These are phyloP conservation scores for Dactylonectria macrodidyma DNA, from an alignment of 2,329 filamentous ascomycete genomes.

Conservation along the genomic window DNA sequence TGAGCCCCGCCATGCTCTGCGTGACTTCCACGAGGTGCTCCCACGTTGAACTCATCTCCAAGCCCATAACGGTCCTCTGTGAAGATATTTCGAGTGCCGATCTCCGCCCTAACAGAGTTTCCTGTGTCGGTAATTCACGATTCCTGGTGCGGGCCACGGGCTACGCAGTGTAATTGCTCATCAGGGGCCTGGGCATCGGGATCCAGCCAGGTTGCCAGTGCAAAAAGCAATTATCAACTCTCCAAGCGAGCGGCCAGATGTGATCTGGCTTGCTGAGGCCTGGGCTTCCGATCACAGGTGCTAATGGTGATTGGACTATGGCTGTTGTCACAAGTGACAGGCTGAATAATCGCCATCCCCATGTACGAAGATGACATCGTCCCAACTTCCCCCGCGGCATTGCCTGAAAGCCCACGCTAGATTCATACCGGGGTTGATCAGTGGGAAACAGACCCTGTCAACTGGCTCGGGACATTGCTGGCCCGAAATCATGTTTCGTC, in stretches of 20 bases:
- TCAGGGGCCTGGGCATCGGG: slow-evolving; percentile 8
- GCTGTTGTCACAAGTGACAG: slow-evolving; percentile 39
- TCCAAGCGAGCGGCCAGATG: slow-evolving; percentile 8
- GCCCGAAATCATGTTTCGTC: background rate
- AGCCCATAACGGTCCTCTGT: slow-evolving; percentile 5
- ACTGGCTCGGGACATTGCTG: background rate
- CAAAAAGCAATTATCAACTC: slow-evolving; percentile 24
- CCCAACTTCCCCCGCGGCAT: slow-evolving; percentile 12
- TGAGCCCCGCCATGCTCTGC: slow-evolving; percentile 18
- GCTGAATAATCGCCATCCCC: slow-evolving; percentile 27
- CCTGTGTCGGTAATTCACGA: slow-evolving; percentile 18
- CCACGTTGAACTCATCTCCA: slow-evolving; percentile 7
- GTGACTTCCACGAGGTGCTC: slow-evolving; percentile 19
- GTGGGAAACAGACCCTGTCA: background rate
- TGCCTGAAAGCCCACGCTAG: slow-evolving; percentile 2
- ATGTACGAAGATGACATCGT: slow-evolving; percentile 16
- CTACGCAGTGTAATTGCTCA: slow-evolving; percentile 20
- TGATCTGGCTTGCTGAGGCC: slow-evolving; percentile 22
- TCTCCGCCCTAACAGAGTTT: slow-evolving; percentile 19
- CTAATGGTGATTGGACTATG: slow-evolving; percentile 15
- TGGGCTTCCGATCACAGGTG: slow-evolving; percentile 8
- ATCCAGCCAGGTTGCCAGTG: slow-evolving; percentile 1
- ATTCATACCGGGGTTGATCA: slow-evolving; percentile 1
- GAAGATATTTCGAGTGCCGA: slow-evolving; percentile 12
- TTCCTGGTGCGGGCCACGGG: slow-evolving; percentile 19